Percentiles rank a stretch among this genome's conserved stretches.
Conservation (phyloP, 352 stramenopile genomes). For the Blastocystis sp. region DNA sequence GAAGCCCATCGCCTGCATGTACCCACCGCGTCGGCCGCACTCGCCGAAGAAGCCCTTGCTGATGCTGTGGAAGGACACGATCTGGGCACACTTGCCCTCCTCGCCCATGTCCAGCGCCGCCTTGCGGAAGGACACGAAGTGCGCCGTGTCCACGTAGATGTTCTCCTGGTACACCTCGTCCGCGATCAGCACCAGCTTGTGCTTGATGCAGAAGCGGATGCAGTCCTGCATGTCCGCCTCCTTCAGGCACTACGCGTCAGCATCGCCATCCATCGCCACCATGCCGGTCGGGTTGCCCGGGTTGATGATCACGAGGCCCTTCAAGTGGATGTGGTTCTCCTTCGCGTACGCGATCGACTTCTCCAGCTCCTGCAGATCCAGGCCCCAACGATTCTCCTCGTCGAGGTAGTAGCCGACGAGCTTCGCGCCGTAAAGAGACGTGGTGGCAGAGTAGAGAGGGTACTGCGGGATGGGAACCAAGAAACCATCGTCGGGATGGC, state of each 20-base stretch:
- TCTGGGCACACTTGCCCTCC: slow-evolving; percentile 82
- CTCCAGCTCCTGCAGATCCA: slow-evolving; percentile 83
- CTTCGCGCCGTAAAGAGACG: slow-evolving; percentile 87
- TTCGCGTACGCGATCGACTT: slow-evolving; percentile 80
- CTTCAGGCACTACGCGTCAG: slow-evolving; percentile 74
- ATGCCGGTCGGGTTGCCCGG: slow-evolving; percentile 95
- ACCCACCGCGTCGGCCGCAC: slow-evolving; percentile 90
- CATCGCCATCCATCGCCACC: slow-evolving; percentile 75
- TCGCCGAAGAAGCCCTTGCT: slow-evolving; percentile 97
- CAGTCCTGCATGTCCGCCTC: slow-evolving; percentile 87
- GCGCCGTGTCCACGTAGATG: slow-evolving; percentile 86
- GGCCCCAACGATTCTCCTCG: slow-evolving; percentile 87
- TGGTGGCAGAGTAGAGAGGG: slow-evolving; percentile 94
- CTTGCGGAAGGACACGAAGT: slow-evolving; percentile 92
- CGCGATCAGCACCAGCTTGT: slow-evolving; percentile 89
- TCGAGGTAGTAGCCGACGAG: slow-evolving; percentile 94
- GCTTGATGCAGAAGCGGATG: slow-evolving; percentile 87
- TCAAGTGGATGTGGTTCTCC: slow-evolving; percentile 83
- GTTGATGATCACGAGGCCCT: slow-evolving; percentile 96
- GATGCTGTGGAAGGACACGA: slow-evolving; percentile 96
- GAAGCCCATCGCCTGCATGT: slow-evolving; percentile 93
- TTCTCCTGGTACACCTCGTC: slow-evolving; percentile 99
- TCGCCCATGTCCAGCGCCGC: slow-evolving; percentile 84
- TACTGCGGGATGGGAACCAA: slow-evolving; percentile 98
- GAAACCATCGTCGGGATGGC: slow-evolving; percentile 83